Evolutionary conservation across 192 early-diverging fungal species (phyloP), one percentile per base, ranked within the genome.

Genomic region (Bifiguratus adelaidae): DNA sequence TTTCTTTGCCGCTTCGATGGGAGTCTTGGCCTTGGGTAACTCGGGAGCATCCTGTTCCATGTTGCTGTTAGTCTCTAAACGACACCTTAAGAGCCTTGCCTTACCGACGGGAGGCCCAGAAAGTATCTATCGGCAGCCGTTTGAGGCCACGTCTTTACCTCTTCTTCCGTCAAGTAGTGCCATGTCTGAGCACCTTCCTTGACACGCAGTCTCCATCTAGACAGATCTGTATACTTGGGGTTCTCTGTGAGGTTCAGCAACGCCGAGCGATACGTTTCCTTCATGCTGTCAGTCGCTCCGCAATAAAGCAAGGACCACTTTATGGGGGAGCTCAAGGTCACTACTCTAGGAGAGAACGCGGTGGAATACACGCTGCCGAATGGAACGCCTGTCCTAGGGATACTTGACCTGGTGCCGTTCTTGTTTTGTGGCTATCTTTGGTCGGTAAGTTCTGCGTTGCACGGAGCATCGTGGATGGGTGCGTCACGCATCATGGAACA

Each of bases 171-270:
- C 34, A 87, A 60, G 50, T 94, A 93, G 61, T 87, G 78, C 95
- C 95, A 99, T 18, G 74, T 85, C 56, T 99, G 95, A 11, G 82
- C 75, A 9, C 95, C 95, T 37, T 89, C 78, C 40, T 83, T 82
- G 11, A 82, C 85, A 22, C 71, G 61, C 33, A 99, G 74, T 7
- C 92, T 73, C 95, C 95, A 98, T 36, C 81, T 81, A 30, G 67
- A 63, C 35, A 85, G 77, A 62, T 97, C 89, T 15, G 91, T 86
- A 27, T 55, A 65, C 2, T 35, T 15, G 23, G 65, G 56, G 2
- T 53, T 61, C 12, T 34, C 16, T 4, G 30, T n/a, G 26, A 18
- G 20, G 27, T 40, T 23, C 11, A 51, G 23, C 8, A 29, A 29
- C 6, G 49, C 49, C 5, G 49, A 51, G 15, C 35, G 36, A 29